These are phyloP conservation scores for Diaporthe vaccinii DNA, from an alignment of 2,329 filamentous ascomycete genomes.

Conservation along the genomic window DNA sequence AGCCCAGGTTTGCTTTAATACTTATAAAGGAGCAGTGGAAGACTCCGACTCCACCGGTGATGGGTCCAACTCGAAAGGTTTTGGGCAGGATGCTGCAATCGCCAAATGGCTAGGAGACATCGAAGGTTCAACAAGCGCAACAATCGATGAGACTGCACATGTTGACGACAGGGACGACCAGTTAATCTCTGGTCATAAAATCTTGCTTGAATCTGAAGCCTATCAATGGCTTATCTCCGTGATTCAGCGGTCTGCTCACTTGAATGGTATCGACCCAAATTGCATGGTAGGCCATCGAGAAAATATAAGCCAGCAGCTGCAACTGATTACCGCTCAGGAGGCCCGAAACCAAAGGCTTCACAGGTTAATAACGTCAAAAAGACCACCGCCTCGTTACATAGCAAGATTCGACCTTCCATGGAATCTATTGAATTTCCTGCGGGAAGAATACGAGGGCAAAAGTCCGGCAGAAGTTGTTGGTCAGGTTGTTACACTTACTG, in stretches of 20 bases:
- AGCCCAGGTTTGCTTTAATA: background rate
- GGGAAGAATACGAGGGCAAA: background rate
- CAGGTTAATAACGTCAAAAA: background rate
- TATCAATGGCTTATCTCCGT: background rate
- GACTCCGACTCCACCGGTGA: background rate
- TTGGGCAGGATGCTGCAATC: too few relatives aligned
- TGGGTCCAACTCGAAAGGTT: background rate
- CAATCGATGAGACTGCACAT: background rate
- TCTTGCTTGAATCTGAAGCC: background rate
- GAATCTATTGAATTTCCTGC: background rate
- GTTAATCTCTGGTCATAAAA: background rate
- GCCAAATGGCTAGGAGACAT: background rate
- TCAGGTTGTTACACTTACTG: background rate
- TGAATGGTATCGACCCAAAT: background rate
- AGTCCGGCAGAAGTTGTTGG: background rate
- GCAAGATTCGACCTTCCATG: background rate
- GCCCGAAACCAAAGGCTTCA: background rate
- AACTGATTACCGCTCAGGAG: background rate
- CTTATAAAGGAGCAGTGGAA: accelerated
- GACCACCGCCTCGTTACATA: background rate
- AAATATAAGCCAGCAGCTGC: background rate
- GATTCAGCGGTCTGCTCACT: background rate
- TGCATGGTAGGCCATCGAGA: background rate
- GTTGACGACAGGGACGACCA: background rate
- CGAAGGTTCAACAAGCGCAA: background rate